A percentile compares a stretch with the other conserved stretches of the same genome.
These are phyloP conservation scores for Lentinula boryana DNA, from an alignment of 768 basidiomycete genomes.

Conservation along the genomic window DNA sequence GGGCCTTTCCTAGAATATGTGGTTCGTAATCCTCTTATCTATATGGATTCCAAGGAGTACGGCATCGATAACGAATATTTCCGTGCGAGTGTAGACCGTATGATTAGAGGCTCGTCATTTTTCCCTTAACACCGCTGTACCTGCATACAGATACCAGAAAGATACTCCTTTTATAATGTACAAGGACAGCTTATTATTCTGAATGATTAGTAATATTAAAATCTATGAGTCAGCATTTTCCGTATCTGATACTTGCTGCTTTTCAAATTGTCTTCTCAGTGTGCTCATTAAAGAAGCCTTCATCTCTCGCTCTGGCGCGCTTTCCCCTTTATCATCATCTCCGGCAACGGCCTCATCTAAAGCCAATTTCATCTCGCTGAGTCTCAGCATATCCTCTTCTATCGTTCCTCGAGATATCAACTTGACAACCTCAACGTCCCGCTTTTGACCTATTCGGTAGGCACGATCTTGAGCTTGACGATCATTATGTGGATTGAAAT, in stretches of 20 bases:
- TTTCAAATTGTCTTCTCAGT: slow-evolving; percentile 77
- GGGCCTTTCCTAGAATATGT: slow-evolving; percentile 94
- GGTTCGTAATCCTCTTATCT: slow-evolving; percentile 83
- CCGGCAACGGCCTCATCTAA: slow-evolving; percentile 94
- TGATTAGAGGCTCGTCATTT: slow-evolving; percentile 55
- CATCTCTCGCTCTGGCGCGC: slow-evolving; percentile 72
- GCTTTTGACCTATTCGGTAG: slow-evolving; percentile 94
- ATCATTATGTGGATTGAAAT: slow-evolving; percentile 98
- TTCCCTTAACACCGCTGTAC: slow-evolving; percentile 24
- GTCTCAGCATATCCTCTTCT: slow-evolving; percentile 91
- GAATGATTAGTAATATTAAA: neutral
- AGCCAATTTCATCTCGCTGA: slow-evolving; percentile 87
- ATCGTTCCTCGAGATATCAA: slow-evolving; percentile 88
- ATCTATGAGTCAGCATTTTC: neutral
- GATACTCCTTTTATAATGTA: neutral
- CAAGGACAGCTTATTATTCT: neutral
- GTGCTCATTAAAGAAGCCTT: slow-evolving; percentile 83
- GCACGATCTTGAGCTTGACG: slow-evolving; percentile 96
- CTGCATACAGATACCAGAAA: neutral
- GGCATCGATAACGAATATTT: slow-evolving; percentile 96
- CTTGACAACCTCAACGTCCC: slow-evolving; percentile 92
- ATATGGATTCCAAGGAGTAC: slow-evolving; percentile 74
- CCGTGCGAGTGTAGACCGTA: slow-evolving; percentile 69
- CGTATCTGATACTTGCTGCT: slow-evolving; percentile 31
- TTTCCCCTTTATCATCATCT: slow-evolving; percentile 52